phyloP scores from a whole-genome alignment of 202 grass and related monocot species.

The Cymbopogon flexuosus region DNA sequence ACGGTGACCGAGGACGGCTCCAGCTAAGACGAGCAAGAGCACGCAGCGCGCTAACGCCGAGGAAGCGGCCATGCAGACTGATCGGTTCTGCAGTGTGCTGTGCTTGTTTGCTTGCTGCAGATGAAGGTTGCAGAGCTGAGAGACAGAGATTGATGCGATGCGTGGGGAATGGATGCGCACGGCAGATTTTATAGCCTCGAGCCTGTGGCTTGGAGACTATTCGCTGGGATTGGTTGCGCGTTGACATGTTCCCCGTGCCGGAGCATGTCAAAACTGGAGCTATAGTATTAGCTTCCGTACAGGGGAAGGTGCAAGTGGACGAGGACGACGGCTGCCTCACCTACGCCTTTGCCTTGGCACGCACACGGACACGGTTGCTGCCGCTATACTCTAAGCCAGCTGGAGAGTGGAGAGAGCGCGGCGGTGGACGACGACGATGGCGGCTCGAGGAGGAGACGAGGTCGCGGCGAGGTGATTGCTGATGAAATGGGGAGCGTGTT shows the following conservation, averaged over 20 bases:
- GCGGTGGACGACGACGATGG: too few relatives aligned
- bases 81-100: too few relatives aligned
- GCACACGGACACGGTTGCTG: slow-evolving; percentile 3
- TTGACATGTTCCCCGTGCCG: not conserved
- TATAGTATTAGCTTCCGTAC: not conserved
- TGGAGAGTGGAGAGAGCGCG: not conserved
- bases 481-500: not conserved
- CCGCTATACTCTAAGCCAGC: not conserved
- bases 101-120: not conserved
- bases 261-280: not conserved
- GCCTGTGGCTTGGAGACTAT: too few relatives aligned
- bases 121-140: not conserved
- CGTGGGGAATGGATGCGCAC: not conserved
- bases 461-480: not conserved
- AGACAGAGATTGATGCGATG: not conserved
- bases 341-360: too few relatives aligned
- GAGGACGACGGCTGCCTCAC: not conserved
- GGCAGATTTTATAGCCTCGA: not conserved
- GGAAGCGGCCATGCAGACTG: too few relatives aligned
- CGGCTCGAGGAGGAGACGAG: not conserved
- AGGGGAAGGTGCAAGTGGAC: too few relatives aligned
- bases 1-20: not conserved
- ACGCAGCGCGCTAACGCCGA: not conserved
- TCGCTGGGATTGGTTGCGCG: not conserved
- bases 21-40: not conserved